Conservation (phyloP, 805 yeast genomes). For the Starmerella riodocensis region DNA sequence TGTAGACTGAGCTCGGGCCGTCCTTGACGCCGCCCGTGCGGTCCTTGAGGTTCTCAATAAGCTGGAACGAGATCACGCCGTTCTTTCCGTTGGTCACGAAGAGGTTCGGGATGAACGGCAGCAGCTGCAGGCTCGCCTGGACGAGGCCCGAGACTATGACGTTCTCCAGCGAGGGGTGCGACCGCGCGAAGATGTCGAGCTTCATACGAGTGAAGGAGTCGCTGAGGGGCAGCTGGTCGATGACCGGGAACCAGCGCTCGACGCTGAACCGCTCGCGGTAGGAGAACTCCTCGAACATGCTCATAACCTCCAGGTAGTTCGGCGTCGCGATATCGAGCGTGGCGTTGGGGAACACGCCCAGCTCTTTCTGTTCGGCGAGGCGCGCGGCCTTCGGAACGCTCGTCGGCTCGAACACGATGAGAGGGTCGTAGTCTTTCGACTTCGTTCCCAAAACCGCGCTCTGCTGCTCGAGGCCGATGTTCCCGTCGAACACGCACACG, state of each 20-base stretch:
- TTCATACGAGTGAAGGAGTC: conserved; percentile 23
- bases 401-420: conserved; percentile 58
- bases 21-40: conserved; percentile 21
- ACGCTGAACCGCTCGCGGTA: conserved; percentile 36
- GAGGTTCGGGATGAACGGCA: conserved; percentile 60
- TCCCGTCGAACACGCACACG: conserved; percentile 24
- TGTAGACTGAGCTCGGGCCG: conserved; percentile 18
- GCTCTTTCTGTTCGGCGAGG: conserved; percentile 28
- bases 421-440: conserved; percentile 12
- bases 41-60: conserved; percentile 23
- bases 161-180: conserved; percentile 22
- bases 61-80: conserved; percentile 42
- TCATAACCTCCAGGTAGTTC: conserved; percentile 46
- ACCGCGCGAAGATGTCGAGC: conserved; percentile 20
- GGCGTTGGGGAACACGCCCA: conserved; percentile 39
- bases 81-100: conserved; percentile 53
- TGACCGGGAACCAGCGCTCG: conserved; percentile 60
- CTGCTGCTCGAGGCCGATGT: conserved; percentile 38
- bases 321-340: conserved; percentile 45
- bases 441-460: conserved; percentile 25
- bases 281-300: conserved; percentile 40
- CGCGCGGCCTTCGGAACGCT: conserved; percentile 48
- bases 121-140: conserved; percentile 56
- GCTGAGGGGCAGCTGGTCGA: conserved; percentile 45
- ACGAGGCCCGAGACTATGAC: conserved; percentile 30